Conservation (phyloP, 2,329 filamentous ascomycete genomes). For the Ceratocystis colombiana region DNA sequence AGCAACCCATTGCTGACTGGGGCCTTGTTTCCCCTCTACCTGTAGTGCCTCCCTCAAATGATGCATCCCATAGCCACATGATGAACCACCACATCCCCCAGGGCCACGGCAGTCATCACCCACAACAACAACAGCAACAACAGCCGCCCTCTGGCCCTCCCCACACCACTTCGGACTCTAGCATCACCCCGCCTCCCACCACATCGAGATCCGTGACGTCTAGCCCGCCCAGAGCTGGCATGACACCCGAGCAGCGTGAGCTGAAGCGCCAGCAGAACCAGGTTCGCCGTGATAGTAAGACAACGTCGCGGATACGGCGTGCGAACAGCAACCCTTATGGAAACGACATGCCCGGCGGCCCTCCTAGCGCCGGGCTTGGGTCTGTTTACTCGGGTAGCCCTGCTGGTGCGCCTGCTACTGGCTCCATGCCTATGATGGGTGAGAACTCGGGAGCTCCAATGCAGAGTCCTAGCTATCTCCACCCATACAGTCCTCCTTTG, state of each 20-base stretch:
- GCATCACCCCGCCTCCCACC: slow-evolving; percentile 40
- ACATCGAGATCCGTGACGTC: slow-evolving; percentile 45
- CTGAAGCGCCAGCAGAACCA: slow-evolving; percentile 52
- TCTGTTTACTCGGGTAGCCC: slow-evolving; percentile 24
- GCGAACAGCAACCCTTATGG: slow-evolving; percentile 41
- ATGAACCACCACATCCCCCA: slow-evolving; percentile 21
- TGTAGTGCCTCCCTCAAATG: slow-evolving; percentile 20
- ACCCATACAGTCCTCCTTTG: slow-evolving; percentile 42
- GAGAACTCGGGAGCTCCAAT: slow-evolving; percentile 39
- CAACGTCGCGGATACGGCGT: slow-evolving; percentile 42
- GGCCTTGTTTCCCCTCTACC: background rate
- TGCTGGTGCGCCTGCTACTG: slow-evolving; percentile 38
- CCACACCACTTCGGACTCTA: slow-evolving; percentile 36
- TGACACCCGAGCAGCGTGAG: slow-evolving; percentile 52
- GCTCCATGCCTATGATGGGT: slow-evolving; percentile 43
- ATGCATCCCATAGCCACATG: slow-evolving; percentile 23
- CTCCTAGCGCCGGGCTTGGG: slow-evolving; percentile 33
- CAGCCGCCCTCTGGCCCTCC: slow-evolving; percentile 24
- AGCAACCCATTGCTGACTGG: background rate
- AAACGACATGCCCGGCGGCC: slow-evolving; percentile 35
- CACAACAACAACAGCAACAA: slow-evolving; percentile 5
- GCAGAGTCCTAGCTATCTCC: slow-evolving; percentile 38
- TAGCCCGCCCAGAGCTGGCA: slow-evolving; percentile 45
- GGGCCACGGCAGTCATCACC: background rate
- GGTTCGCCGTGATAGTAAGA: slow-evolving; percentile 48